Conservation (phyloP, 306 rosid species). For the Malus sieversii region DNA sequence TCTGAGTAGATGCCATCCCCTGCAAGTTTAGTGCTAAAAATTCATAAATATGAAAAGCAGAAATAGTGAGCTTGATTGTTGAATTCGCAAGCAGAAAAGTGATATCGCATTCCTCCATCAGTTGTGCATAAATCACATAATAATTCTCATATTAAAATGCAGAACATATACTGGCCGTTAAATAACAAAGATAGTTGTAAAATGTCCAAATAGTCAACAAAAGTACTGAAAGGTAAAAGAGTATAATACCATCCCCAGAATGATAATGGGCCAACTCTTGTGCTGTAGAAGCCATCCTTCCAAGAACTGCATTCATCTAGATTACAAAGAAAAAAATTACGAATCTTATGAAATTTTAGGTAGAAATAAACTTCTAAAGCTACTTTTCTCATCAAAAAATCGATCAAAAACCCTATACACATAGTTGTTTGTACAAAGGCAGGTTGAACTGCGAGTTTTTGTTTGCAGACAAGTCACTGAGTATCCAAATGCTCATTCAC, state of each 20-base stretch:
- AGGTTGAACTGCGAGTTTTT: not conserved
- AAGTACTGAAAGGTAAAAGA: not conserved
- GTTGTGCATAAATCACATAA: constrained; percentile 1
- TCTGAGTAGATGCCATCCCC: constrained; percentile 89
- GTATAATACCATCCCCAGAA: constrained; percentile 77
- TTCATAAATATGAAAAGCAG: constrained; percentile 11
- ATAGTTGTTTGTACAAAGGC: not conserved
- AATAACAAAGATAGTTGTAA: not conserved
- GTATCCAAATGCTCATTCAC: not conserved
- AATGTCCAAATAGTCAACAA: not conserved
- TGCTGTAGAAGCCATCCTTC: constrained; percentile 74
- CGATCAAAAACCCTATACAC: no score
- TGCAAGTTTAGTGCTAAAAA: constrained; percentile 33
- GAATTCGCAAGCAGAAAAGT: not conserved
- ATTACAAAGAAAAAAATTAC: constrained; percentile 13
- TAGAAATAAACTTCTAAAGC: not conserved
- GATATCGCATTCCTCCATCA: not conserved
- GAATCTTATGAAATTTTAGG: not conserved
- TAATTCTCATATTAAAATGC: not conserved
- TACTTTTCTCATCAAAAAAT: not conserved
- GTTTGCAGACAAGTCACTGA: not conserved
- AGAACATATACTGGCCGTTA: not conserved
- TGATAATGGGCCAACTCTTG: constrained; percentile 96
- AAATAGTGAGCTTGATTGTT: not conserved
- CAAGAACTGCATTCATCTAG: constrained; percentile 94